Evolutionary conservation across 495 filamentous ascomycete species (phyloP).

Genomic region (Tuber umbilicatum): DNA sequence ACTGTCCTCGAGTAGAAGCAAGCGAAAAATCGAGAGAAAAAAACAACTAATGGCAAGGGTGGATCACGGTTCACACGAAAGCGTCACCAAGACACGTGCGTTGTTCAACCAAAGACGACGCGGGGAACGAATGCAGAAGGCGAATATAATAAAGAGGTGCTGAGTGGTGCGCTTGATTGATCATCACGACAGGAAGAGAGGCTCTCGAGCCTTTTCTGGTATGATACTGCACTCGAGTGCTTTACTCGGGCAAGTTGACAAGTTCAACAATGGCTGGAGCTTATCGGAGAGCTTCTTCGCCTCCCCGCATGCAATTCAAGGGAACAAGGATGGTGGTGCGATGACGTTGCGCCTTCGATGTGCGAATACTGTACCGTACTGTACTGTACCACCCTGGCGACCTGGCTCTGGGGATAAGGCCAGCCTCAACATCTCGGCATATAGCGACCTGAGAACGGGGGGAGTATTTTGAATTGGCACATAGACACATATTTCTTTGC

Average conservation of each 20-base stretch:
- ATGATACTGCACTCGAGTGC: background rate
- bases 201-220: background rate
- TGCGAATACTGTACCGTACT: no score
- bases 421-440: background rate
- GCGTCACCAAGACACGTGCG: slow-evolving; percentile 1
- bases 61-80: background rate
- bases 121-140: background rate
- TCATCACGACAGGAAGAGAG: background rate
- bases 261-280: background rate
- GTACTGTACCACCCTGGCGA: background rate
- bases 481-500: background rate
- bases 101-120: background rate
- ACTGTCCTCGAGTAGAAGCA: no score
- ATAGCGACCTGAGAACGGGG: background rate
- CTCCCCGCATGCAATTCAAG: background rate
- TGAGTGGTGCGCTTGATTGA: background rate
- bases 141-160: background rate
- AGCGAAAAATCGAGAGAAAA: no score
- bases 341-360: background rate
- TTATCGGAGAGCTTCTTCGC: background rate
- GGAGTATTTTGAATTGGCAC: background rate
- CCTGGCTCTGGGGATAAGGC: background rate
- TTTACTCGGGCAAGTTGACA: no score
- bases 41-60: background rate
- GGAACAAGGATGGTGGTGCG: background rate